A percentile compares a stretch with the other conserved stretches of the same genome.
These are phyloP conservation scores for Zygosaccharomyces rouxii DNA, from an alignment of 805 yeast species.

Conservation along the genomic window DNA sequence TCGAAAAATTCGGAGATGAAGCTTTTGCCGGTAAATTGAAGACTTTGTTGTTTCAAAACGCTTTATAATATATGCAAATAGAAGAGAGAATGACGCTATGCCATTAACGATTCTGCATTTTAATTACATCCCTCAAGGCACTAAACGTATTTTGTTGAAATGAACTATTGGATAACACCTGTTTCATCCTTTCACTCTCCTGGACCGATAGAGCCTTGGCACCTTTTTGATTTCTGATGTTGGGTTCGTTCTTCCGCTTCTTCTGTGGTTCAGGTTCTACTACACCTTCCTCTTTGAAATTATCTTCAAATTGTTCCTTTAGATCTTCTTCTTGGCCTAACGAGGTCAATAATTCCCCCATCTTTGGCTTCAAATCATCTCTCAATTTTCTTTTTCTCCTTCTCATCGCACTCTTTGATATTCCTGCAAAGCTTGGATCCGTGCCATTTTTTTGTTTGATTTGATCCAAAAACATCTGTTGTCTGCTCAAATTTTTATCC, in stretches of 20 bases:
- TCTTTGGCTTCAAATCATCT: slow-evolving; percentile 62
- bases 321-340: slow-evolving; percentile 39
- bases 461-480: slow-evolving; percentile 34
- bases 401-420: slow-evolving; percentile 63
- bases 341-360: slow-evolving; percentile 57
- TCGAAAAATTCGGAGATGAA: slow-evolving; percentile 29
- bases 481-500: slow-evolving; percentile 44
- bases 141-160: slow-evolving; percentile 61
- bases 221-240: slow-evolving; percentile 51
- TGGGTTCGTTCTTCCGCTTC: slow-evolving; percentile 44
- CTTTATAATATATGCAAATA: slow-evolving; percentile 4
- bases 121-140: slow-evolving; percentile 58
- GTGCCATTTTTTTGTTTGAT: slow-evolving; percentile 19
- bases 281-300: slow-evolving; percentile 2
- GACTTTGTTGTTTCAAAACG: slow-evolving; percentile 4
- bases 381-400: slow-evolving; percentile 59
- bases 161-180: slow-evolving; percentile 48
- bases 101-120: slow-evolving; percentile 27
- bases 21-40: slow-evolving; percentile 15
- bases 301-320: slow-evolving; percentile 14
- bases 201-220: slow-evolving; percentile 49
- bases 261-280: slow-evolving; percentile 19
- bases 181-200: slow-evolving; percentile 57
- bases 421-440: slow-evolving; percentile 38
- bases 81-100: neutral